Evolutionary conservation across 2,329 filamentous ascomycete species (phyloP).

Genomic region (Xylaria polymorpha): DNA sequence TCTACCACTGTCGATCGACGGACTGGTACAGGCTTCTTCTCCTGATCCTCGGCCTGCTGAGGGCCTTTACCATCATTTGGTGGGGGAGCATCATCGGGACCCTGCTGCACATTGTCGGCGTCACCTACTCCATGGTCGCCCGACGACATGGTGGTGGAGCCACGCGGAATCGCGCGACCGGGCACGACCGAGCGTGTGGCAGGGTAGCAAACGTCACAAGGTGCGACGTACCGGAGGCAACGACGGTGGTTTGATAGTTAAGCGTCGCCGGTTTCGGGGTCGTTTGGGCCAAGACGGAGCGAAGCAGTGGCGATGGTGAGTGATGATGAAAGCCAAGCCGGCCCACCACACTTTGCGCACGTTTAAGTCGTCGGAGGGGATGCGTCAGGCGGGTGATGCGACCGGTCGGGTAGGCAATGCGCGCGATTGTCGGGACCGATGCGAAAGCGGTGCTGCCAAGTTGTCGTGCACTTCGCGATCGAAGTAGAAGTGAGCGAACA

Average conservation of each 20-base stretch:
- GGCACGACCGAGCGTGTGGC: conserved; percentile 19
- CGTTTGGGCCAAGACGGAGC: conserved; percentile 28
- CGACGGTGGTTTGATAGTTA: conserved; percentile 7
- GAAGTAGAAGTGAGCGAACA: background rate
- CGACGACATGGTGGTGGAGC: conserved; percentile 33
- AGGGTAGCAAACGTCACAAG: conserved; percentile 8
- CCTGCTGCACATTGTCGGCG: conserved; percentile 53
- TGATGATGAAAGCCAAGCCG: conserved; percentile 41
- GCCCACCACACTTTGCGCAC: conserved; percentile 19
- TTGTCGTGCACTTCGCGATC: conserved; percentile 1
- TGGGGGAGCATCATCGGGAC: conserved; percentile 33
- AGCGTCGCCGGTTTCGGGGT: conserved; percentile 24
- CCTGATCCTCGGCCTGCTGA: conserved; percentile 26
- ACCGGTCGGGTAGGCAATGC: conserved; percentile 9
- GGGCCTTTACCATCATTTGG: conserved; percentile 33
- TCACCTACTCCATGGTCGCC: conserved; percentile 31
- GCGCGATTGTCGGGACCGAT: conserved; percentile 8
- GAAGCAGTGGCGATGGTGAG: conserved; percentile 7
- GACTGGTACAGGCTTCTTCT: conserved; percentile 18
- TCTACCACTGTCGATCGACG: conserved; percentile 47
- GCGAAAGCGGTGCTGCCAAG: background rate
- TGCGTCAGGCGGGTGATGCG: conserved; percentile 23
- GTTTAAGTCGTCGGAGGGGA: conserved; percentile 17
- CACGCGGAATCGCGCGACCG: conserved; percentile 21
- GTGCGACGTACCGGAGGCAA: conserved; percentile 12